Evolutionary conservation across 768 basidiomycete species (phyloP), one percentile per base, ranked within the genome.

Genomic region (Pisolithus microcarpus): DNA sequence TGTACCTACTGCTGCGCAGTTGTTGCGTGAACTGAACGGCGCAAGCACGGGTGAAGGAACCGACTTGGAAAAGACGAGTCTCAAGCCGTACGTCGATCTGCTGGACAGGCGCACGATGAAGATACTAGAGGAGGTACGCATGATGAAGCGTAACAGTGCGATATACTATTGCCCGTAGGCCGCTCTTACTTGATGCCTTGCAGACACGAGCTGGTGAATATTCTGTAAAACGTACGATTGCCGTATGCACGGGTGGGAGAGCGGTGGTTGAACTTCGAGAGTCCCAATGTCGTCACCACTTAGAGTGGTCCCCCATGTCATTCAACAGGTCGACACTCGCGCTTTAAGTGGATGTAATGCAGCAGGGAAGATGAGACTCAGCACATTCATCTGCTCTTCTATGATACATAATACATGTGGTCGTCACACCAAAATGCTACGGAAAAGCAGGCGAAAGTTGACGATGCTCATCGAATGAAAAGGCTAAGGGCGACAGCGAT

Each of bases 11-110:
- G n/a, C n/a, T n/a, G n/a, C n/a, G n/a, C n/a, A n/a, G n/a, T n/a
- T n/a, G n/a, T n/a, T n/a, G n/a, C n/a, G n/a, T n/a, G n/a, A n/a
- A n/a, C n/a, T n/a, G n/a, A n/a, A n/a, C 58, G 63, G 62, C 7
- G 57, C 70, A 7, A 34, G 62, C 8, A 58, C 70, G 6, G 69
- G 64, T 23, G 75, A 77, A 54, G 77, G 77, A 56, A 75, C 80
- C 81, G 87, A 87, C 59, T 96, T 91, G 87, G 81, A 87, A 57
- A 78, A 80, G 50, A 98, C 96, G 15, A 88, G 88, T 4, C 68
- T 99, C 52, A 87, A 81, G 62, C 86, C 21, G 18, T 98, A 94
- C 59, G 82, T 99, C 38, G 87, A 94, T 42, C 80, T 96, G 73
- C 68, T 98, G 56, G 89, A 98, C 53, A 76, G 76, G 61, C 91